Evolutionary conservation across 805 yeast species (phyloP), one percentile per base, ranked within the genome.

Genomic region (Suhomyces vadensis): DNA sequence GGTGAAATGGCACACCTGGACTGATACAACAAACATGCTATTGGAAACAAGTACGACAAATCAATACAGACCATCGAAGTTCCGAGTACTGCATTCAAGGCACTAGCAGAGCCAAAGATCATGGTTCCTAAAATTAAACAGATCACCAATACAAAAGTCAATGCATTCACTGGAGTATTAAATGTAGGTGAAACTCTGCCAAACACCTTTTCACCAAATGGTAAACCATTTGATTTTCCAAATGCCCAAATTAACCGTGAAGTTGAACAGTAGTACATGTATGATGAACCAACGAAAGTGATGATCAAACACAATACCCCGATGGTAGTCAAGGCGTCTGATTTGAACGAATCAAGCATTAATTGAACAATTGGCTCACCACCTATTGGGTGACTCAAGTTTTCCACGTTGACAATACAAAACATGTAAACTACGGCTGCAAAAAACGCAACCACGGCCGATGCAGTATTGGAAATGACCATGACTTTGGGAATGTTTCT

Each of bases 201-300:
- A 42, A 66, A 60, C 6, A 40, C 2, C 39, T 43, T 47, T 8
- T 67, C 64, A 10, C 71, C 69, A 39, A 56, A 63, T n/a, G 74
- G 74, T 53, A 69, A 61, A 7, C 74, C 74, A 43, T 66, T 61
- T 58, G 69, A 73, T 57, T 73, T 63, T 41, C 68, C 59, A 55
- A 69, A 69, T 7, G 72, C 63, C 73, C 73, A 69, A 52, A 72
- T 63, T 49, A 69, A 60, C 55, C 74, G 60, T 31, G 64, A 62
- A 6, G 64, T 58, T 22, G 65, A 48, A n/a, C 65, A 58, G 57
- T 59, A 38, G 39, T 52, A 54, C 16, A 49, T 48, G 44, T 46
- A 43, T 1, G 46, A 43, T 1, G 60, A 54, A 6, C 60, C 56
- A 11, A 41, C 36, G 37, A 56, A 53, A 8, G 59, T 46, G 3